A percentile compares a stretch with the other conserved stretches of the same genome.
phyloP scores from a whole-genome alignment of 2,329 filamentous ascomycete genomes.

The Penicillium crustosum region DNA sequence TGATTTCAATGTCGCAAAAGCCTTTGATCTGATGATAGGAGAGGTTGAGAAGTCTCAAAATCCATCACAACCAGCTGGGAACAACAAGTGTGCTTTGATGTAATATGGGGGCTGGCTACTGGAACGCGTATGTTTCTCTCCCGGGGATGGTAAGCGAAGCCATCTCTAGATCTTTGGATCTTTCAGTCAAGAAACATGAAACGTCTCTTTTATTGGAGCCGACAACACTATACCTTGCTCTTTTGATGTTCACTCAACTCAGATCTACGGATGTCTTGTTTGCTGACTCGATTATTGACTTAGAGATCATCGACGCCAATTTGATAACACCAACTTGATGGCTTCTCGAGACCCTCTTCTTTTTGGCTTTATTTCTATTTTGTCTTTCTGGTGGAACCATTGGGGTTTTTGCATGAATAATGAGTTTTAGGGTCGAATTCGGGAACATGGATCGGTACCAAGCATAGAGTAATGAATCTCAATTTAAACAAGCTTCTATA shows the following conservation, averaged over 20 bases:
- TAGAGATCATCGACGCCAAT: conserved; percentile 1
- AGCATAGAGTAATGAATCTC: conserved; percentile 27
- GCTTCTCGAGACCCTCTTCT: conserved; percentile 2
- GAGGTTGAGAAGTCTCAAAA: conserved; percentile 96
- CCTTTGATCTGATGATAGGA: conserved; percentile 89
- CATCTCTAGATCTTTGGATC: background rate
- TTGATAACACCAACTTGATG: background rate
- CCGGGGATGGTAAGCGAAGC: conserved; percentile 7
- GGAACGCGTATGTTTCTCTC: conserved; percentile 3
- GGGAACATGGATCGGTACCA: conserved; percentile 20
- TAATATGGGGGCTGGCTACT: conserved; percentile 47
- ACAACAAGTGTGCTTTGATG: conserved; percentile 84
- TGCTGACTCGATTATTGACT: conserved; percentile 2
- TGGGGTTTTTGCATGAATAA: conserved; percentile 24
- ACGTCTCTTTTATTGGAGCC: background rate
- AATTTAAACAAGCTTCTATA: background rate
- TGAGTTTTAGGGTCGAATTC: conserved; percentile 16
- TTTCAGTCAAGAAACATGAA: background rate
- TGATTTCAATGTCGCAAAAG: conserved; percentile 88
- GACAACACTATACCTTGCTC: background rate
- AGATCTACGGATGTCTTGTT: conserved; percentile 1
- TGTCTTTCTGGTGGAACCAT: conserved; percentile 17
- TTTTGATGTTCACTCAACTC: conserved; percentile 6
- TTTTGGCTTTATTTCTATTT: conserved; percentile 7
- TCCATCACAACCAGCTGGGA: conserved; percentile 76